Base-by-base conservation (phyloP, 169 alveolate species). In the Cryptosporidium bovis region DNA sequence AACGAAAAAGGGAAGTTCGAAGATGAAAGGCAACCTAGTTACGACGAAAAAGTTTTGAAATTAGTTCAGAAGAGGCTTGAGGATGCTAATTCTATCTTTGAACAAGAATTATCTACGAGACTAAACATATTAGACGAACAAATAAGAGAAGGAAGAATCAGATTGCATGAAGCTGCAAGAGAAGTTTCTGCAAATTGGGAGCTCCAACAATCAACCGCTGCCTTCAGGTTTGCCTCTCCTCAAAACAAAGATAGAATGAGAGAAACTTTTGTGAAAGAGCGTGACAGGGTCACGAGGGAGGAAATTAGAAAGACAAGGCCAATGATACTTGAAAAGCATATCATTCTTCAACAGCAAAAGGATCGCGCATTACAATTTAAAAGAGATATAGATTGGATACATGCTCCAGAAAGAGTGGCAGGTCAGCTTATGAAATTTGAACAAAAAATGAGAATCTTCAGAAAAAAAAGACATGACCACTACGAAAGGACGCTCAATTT, bases 191-290 rank as follows among this genome's bases (percentile, higher is more conserved):
- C 87, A 24, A 77, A 46, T 60, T 77, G 87, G 87, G 87, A 77
- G 48, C 29, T 60, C 27, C 87, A 77, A 36, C 87, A 77, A 27
- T 40, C 77, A n/a, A 77, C 87, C 20, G 87, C 87, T 24, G 65
- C 87, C 31, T 77, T 77, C 56, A 77, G 87, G 20, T 77, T 60
- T 46, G 87, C 87, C 48, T 77, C 87, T 58, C 87, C 87, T 46
- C 87, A 77, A 36, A 77, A 77, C 46, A 77, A 77, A 44, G 87
- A 77, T 62, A 77, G 87, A 62, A 77, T 77, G 87, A 77, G 87
- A 27, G 87, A 77, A 36, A 46, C 71, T 20, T 77, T 77, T 60
- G 77, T 60, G n/a, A 77, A 60, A 34, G 71, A 77, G 24, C 71
- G 71, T 34, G 69, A 56, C 18, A 62, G 31, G 46, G 87, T 77